phyloP scores from a whole-genome alignment of 2,329 filamentous ascomycete genomes.

The Colletotrichum karsti region DNA sequence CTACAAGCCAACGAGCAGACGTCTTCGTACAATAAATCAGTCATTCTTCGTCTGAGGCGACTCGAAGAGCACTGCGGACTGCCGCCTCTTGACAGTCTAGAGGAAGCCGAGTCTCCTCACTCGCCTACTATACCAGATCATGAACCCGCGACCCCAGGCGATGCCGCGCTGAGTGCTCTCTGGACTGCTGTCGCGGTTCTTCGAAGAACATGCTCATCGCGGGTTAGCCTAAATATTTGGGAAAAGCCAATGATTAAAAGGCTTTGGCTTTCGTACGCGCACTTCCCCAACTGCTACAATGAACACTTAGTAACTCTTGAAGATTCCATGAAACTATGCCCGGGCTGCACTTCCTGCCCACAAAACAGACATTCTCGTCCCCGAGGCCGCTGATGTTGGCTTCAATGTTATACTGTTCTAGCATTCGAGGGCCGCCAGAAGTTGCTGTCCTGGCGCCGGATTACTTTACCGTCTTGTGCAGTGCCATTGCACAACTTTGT shows the following conservation, averaged over 20 bases:
- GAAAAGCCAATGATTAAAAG: conserved; percentile 40
- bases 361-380: conserved; percentile 49
- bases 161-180: conserved; percentile 32
- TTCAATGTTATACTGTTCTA: conserved; percentile 53
- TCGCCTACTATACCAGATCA: neutral
- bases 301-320: neutral
- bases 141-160: conserved; percentile 12
- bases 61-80: conserved; percentile 38
- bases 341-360: conserved; percentile 52
- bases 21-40: conserved; percentile 27
- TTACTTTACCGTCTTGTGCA: conserved; percentile 48
- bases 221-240: conserved; percentile 40
- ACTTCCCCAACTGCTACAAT: neutral
- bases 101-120: conserved; percentile 20
- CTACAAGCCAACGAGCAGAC: conserved; percentile 24
- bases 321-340: conserved; percentile 55
- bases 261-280: conserved; percentile 42
- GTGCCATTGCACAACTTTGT: conserved; percentile 49
- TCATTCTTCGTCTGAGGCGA: conserved; percentile 33
- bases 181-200: conserved; percentile 40
- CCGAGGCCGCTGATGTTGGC: conserved; percentile 52
- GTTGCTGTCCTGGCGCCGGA: conserved; percentile 43
- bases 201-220: conserved; percentile 34
- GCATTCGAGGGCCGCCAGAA: conserved; percentile 40
- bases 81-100: conserved; percentile 25